These are phyloP conservation scores for Hypoxylon trugodes DNA, from an alignment of 495 filamentous ascomycete species.

Conservation along the genomic window DNA sequence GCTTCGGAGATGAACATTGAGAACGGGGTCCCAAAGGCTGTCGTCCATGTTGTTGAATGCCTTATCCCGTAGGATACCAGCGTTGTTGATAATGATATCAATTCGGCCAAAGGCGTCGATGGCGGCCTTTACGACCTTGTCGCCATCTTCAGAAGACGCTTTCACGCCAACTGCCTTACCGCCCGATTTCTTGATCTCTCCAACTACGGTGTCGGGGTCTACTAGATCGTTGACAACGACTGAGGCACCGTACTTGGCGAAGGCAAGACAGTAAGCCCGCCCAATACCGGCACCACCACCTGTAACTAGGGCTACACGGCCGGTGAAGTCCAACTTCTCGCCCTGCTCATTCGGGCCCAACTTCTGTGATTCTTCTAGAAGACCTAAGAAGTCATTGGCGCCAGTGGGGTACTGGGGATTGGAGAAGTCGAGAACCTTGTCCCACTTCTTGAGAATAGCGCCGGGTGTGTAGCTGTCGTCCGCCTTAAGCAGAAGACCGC, in stretches of 20 bases:
- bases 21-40: slow-evolving; percentile 88
- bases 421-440: slow-evolving; percentile 86
- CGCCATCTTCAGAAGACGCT: slow-evolving; percentile 92
- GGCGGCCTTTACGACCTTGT: slow-evolving; percentile 87
- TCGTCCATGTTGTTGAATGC: slow-evolving; percentile 98
- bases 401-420: slow-evolving; percentile 84
- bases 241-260: slow-evolving; percentile 87
- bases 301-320: slow-evolving; percentile 90
- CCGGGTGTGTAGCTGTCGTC: slow-evolving; percentile 88
- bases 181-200: slow-evolving; percentile 89
- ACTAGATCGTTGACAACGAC: slow-evolving; percentile 95
- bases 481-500: slow-evolving; percentile 88
- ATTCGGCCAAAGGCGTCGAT: slow-evolving; percentile 95
- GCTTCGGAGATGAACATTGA: slow-evolving; percentile 91
- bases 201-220: slow-evolving; percentile 90
- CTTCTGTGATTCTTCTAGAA: slow-evolving; percentile 87
- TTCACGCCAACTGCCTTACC: slow-evolving; percentile 94
- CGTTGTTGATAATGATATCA: slow-evolving; percentile 96
- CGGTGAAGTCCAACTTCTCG: slow-evolving; percentile 85
- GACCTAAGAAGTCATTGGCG: slow-evolving; percentile 85
- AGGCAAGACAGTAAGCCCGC: slow-evolving; percentile 89
- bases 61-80: slow-evolving; percentile 96
- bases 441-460: slow-evolving; percentile 89
- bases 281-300: slow-evolving; percentile 94
- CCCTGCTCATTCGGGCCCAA: slow-evolving; percentile 75